Evolutionary conservation across 2,329 filamentous ascomycete species (phyloP).

Genomic region (Magnaporthales sp.): DNA sequence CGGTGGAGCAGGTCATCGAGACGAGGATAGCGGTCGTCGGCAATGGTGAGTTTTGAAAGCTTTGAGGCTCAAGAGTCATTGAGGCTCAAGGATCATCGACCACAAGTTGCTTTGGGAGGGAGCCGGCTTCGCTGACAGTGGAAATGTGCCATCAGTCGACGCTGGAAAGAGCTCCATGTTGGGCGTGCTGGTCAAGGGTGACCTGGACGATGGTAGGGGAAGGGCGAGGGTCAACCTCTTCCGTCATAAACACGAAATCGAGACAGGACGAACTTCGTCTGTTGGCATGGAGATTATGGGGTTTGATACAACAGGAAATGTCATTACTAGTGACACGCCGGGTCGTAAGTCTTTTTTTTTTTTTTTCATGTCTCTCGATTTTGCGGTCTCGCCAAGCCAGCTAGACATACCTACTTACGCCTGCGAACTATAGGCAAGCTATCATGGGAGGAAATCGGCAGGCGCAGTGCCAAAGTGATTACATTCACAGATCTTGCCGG

Average conservation of each 20-base stretch:
- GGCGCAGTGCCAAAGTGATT: conserved; percentile 91
- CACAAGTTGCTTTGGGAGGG: no score
- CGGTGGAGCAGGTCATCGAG: conserved; percentile 84
- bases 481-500: conserved; percentile 93
- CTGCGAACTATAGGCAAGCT: conserved; percentile 41
- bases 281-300: conserved; percentile 99
- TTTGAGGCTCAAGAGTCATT: neutral
- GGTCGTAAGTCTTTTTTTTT: conserved; percentile 74
- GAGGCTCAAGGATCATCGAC: neutral
- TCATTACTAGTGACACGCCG: conserved; percentile 72
- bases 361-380: no score
- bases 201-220: conserved; percentile 87
- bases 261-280: conserved; percentile 88
- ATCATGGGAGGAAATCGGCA: conserved; percentile 96
- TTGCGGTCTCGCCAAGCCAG: no score
- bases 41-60: conserved; percentile 51
- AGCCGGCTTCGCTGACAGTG: conserved; percentile 9
- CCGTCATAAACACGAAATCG: conserved; percentile 95
- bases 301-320: conserved; percentile 78
- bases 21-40: conserved; percentile 94
- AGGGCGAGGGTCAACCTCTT: conserved; percentile 94
- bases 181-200: conserved; percentile 90
- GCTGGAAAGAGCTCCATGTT: conserved; percentile 95
- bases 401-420: neutral
- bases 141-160: conserved; percentile 53